Percentiles rank a stretch among this genome's conserved stretches.
These are phyloP conservation scores for Xylariaceae sp. DNA, from an alignment of 2,329 filamentous ascomycete species.

Conservation along the genomic window DNA sequence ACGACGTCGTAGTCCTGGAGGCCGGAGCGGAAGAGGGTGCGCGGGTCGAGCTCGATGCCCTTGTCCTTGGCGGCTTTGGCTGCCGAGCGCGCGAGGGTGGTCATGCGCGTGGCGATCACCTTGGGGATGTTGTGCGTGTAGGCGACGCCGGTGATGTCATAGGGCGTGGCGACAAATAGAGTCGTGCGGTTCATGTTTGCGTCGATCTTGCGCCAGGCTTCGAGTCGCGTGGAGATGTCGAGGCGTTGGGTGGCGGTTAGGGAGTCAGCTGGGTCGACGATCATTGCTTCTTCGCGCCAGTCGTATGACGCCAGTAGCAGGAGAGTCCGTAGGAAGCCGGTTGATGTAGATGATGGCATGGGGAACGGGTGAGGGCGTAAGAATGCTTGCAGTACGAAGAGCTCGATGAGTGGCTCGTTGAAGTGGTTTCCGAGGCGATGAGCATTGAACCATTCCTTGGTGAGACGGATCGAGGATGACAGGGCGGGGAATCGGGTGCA, in stretches of 20 bases:
- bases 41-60: slow-evolving; percentile 48
- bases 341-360: slow-evolving; percentile 67
- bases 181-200: slow-evolving; percentile 79
- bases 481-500: slow-evolving; percentile 76
- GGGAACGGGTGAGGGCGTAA: slow-evolving; percentile 76
- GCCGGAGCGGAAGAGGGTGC: slow-evolving; percentile 65
- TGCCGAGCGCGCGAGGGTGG: slow-evolving; percentile 72
- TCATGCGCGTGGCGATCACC: slow-evolving; percentile 80
- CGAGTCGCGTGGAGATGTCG: slow-evolving; percentile 64
- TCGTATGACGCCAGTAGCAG: slow-evolving; percentile 82
- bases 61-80: slow-evolving; percentile 54
- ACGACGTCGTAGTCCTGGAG: slow-evolving; percentile 79
- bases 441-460: slow-evolving; percentile 79
- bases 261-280: slow-evolving; percentile 68
- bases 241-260: slow-evolving; percentile 57
- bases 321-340: slow-evolving; percentile 77
- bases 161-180: slow-evolving; percentile 73
- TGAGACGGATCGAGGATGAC: slow-evolving; percentile 74
- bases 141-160: slow-evolving; percentile 70
- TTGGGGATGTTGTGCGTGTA: slow-evolving; percentile 76
- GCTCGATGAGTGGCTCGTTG: slow-evolving; percentile 74
- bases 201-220: slow-evolving; percentile 82
- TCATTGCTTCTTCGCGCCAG: slow-evolving; percentile 77
- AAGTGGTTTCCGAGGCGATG: slow-evolving; percentile 66
- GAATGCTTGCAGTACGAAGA: slow-evolving; percentile 74